These are phyloP conservation scores for Kwoniella bestiolae DNA, from an alignment of 768 basidiomycete species.

Conservation along the genomic window DNA sequence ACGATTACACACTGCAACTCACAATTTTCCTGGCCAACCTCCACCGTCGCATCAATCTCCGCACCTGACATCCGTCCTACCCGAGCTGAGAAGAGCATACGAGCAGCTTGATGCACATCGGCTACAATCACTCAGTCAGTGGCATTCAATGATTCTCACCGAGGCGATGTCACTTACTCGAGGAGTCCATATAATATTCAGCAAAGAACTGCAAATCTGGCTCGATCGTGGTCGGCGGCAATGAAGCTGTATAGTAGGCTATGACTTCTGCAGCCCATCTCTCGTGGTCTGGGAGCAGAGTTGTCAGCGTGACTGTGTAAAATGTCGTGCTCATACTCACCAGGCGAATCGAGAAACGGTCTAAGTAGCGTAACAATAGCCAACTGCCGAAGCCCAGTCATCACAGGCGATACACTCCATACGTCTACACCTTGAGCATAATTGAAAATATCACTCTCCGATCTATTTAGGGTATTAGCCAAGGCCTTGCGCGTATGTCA, in stretches of 20 bases:
- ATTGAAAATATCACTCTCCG: slow-evolving; percentile 49
- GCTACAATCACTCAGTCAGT: slow-evolving; percentile 57
- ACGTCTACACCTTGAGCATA: slow-evolving; percentile 58
- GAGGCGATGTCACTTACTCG: slow-evolving; percentile 62
- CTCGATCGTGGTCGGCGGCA: slow-evolving; percentile 66
- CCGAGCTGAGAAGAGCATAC: slow-evolving; percentile 76
- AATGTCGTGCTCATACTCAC: slow-evolving; percentile 56
- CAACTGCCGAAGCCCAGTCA: slow-evolving; percentile 72
- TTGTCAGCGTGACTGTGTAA: not conserved
- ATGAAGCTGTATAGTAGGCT: slow-evolving; percentile 76
- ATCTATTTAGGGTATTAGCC: not conserved
- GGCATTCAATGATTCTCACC: not conserved
- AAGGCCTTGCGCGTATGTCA: not conserved
- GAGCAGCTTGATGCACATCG: slow-evolving; percentile 77
- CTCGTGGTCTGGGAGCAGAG: slow-evolving; percentile 64
- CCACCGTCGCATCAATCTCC: slow-evolving; percentile 66
- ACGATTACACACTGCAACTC: not conserved
- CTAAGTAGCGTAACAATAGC: slow-evolving; percentile 71
- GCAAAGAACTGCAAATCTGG: slow-evolving; percentile 78
- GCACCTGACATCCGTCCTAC: slow-evolving; percentile 71
- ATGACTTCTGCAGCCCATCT: slow-evolving; percentile 74
- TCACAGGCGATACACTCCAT: slow-evolving; percentile 76
- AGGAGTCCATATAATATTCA: slow-evolving; percentile 73
- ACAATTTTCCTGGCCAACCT: slow-evolving; percentile 55
- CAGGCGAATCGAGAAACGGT: slow-evolving; percentile 73